These are phyloP conservation scores for Porogramme epimiltina DNA, from an alignment of 1,284 basidiomycete genomes.

Conservation along the genomic window DNA sequence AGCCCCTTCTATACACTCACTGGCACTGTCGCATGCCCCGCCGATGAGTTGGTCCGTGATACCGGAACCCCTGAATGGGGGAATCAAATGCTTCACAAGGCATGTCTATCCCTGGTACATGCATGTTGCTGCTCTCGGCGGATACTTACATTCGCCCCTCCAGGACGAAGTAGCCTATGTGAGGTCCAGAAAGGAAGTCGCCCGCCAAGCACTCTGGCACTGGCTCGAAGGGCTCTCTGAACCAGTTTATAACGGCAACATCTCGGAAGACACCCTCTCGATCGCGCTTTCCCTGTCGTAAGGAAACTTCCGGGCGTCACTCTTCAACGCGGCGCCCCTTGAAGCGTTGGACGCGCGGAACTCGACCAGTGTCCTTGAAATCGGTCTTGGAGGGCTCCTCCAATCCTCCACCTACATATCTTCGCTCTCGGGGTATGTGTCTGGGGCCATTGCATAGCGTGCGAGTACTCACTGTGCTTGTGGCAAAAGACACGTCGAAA, in stretches of 20 bases:
- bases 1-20: no score
- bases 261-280: not conserved
- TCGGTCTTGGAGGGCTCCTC: conserved; percentile 7
- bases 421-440: conserved; percentile 5
- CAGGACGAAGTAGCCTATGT: no score
- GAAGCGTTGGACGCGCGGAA: conserved; percentile 8
- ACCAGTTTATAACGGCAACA: not conserved
- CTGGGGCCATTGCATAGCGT: not conserved
- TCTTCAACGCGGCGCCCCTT: conserved; percentile 2
- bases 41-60: no score
- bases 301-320: conserved; percentile 6
- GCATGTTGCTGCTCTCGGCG: no score
- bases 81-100: no score
- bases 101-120: no score
- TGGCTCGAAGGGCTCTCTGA: not conserved
- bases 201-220: not conserved
- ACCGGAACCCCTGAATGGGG: no score
- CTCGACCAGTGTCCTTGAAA: conserved; percentile 1
- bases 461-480: not conserved
- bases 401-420: conserved; percentile 12
- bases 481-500: no score
- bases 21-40: no score
- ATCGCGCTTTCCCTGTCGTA: conserved; percentile 6
- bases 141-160: no score
- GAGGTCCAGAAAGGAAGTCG: no score